Conservation (phyloP, 768 basidiomycete species). For the Rhodotorula sphaerocarpa region DNA sequence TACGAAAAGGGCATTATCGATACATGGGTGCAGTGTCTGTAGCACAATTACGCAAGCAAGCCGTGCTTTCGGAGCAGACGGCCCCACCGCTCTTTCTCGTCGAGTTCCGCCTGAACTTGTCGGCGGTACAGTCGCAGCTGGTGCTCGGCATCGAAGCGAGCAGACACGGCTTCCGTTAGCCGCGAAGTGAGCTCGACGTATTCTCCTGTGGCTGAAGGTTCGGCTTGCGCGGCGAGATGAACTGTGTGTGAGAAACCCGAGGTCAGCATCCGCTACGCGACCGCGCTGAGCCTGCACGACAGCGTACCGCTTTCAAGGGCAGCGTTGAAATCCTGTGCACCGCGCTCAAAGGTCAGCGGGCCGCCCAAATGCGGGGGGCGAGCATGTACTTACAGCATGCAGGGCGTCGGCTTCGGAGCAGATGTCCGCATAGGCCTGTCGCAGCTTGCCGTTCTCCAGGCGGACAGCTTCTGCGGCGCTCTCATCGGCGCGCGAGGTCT, state of each 20-base stretch:
- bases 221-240: constrained; percentile 15
- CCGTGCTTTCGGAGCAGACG: constrained; percentile 15
- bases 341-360: no score
- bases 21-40: no score
- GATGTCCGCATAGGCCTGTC: constrained; percentile 20
- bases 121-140: constrained; percentile 15
- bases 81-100: constrained; percentile 19
- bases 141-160: constrained; percentile 14
- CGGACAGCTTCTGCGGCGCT: neutral
- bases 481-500: no score
- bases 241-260: neutral
- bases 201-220: constrained; percentile 14
- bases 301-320: constrained; percentile 18
- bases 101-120: constrained; percentile 2
- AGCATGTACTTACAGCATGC: neutral
- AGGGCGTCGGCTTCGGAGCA: constrained; percentile 15
- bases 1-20: no score
- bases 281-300: no score
- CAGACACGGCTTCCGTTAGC: neutral
- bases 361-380: no score
- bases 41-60: neutral
- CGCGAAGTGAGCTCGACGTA: constrained; percentile 19
- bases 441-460: constrained; percentile 6
- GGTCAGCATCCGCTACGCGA: neutral
- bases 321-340: constrained; percentile 10